These are phyloP conservation scores for Nicotiana otophora DNA, from an alignment of 257 asterid genomes.

Conservation along the genomic window DNA sequence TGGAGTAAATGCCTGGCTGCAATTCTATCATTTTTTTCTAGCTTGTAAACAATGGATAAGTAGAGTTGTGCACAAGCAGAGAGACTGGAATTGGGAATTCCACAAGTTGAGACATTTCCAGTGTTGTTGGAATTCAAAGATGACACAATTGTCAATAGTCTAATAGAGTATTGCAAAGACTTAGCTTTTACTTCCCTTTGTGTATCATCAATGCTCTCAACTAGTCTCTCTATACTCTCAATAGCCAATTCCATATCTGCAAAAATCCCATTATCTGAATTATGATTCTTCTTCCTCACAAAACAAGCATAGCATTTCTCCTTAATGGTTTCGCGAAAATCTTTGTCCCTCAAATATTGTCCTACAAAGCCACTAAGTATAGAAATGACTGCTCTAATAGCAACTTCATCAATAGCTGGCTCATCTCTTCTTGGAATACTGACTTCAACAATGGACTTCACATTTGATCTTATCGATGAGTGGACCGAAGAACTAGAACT, in stretches of 20 bases:
- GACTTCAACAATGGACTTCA: conserved; percentile 16
- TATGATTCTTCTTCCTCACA: conserved; percentile 8
- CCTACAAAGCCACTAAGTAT: conserved; percentile 55
- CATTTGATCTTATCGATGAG: conserved; percentile 33
- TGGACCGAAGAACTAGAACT: conserved; percentile 26
- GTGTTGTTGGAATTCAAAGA: conserved; percentile 27
- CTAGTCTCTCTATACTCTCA: conserved; percentile 45
- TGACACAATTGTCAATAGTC: conserved; percentile 37
- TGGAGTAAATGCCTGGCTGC: conserved; percentile 60
- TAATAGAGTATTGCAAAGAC: conserved; percentile 40
- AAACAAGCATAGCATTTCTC: conserved; percentile 56
- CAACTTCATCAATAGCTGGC: conserved; percentile 61
- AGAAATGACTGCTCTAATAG: conserved; percentile 59
- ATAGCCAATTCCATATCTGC: conserved; percentile 45
- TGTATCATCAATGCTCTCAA: conserved; percentile 25
- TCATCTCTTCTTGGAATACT: conserved; percentile 27
- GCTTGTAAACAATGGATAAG: conserved; percentile 57
- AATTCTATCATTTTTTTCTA: conserved; percentile 42
- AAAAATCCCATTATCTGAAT: conserved; percentile 25
- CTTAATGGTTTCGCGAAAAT: conserved; percentile 28
- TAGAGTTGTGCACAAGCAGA: conserved; percentile 71
- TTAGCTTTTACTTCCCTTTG: conserved; percentile 37
- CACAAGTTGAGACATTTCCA: conserved; percentile 18
- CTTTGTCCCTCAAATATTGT: conserved; percentile 36
- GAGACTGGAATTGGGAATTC: conserved; percentile 27